Percentiles rank a stretch among this genome's conserved stretches.
Conservation (phyloP, 805 yeast genomes). For the Maudiozyma turicensis region DNA sequence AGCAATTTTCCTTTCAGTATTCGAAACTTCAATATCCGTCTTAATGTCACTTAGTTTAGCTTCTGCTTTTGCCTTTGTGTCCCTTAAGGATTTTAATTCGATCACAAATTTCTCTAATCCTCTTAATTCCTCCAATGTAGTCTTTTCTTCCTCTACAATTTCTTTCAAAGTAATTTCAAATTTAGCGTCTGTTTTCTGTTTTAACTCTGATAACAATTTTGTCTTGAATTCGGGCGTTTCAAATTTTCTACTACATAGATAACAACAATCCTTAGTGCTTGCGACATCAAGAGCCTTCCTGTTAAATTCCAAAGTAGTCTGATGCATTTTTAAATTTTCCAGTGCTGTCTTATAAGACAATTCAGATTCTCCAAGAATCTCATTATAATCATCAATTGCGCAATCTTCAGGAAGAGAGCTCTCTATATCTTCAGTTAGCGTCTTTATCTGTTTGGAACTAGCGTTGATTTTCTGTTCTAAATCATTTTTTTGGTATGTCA, state of each 20-base stretch:
- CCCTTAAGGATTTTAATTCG: slow-evolving; percentile 4
- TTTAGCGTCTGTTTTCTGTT: slow-evolving; percentile 25
- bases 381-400: slow-evolving; percentile 42
- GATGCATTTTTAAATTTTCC: slow-evolving; percentile 57
- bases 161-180: slow-evolving; percentile 28
- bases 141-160: slow-evolving; percentile 28
- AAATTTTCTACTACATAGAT: slow-evolving; percentile 64
- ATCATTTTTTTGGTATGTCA: slow-evolving; percentile 6
- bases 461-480: slow-evolving; percentile 8
- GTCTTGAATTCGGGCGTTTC: slow-evolving; percentile 28
- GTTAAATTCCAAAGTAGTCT: slow-evolving; percentile 63
- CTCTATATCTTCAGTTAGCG: slow-evolving; percentile 15
- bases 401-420: slow-evolving; percentile 32
- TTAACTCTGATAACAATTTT: slow-evolving; percentile 23
- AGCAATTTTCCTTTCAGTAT: slow-evolving; percentile 17
- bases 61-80: not conserved
- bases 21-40: slow-evolving; percentile 8
- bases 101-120: slow-evolving; percentile 18
- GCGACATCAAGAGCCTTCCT: slow-evolving; percentile 60
- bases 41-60: slow-evolving; percentile 4
- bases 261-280: slow-evolving; percentile 46
- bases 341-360: slow-evolving; percentile 49
- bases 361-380: slow-evolving; percentile 45
- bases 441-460: slow-evolving; percentile 5
- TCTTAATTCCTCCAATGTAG: slow-evolving; percentile 19